phyloP scores from a whole-genome alignment of 257 asterid genomes.

The Forsythia suspensa region DNA sequence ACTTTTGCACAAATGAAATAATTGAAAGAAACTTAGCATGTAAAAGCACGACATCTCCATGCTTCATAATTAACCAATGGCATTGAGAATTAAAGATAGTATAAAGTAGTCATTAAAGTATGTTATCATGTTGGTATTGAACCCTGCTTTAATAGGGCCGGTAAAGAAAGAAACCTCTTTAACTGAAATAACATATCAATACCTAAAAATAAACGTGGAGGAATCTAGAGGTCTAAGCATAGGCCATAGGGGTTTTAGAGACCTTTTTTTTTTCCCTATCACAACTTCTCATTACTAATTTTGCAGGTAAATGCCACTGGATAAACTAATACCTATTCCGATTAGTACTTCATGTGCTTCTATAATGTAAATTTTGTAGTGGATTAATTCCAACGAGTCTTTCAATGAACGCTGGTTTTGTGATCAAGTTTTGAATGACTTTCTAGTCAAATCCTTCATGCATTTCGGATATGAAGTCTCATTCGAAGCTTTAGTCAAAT shows the following conservation, averaged over 20 bases:
- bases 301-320: no score
- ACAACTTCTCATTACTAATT: background rate
- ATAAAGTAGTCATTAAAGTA: conserved; percentile 27
- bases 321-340: no score
- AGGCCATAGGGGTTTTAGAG: background rate
- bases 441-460: no score
- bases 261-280: background rate
- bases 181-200: conserved; percentile 6
- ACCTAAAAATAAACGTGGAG: background rate
- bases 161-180: conserved; percentile 18
- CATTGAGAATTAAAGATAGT: conserved; percentile 2
- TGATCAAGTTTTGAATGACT: no score
- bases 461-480: no score
- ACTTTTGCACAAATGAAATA: background rate
- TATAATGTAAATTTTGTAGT: no score
- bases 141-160: conserved; percentile 21
- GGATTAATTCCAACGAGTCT: no score
- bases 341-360: no score
- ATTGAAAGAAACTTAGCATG: conserved; percentile 6
- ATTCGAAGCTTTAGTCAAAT: no score
- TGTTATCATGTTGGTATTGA: conserved; percentile 40
- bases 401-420: no score
- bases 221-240: conserved; percentile 9
- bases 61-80: conserved; percentile 14
- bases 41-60: conserved; percentile 3